A percentile compares a stretch with the other conserved stretches of the same genome.
Evolutionary conservation across 208 protist species (phyloP).

Genomic region (Acanthamoeba triangularis): DNA sequence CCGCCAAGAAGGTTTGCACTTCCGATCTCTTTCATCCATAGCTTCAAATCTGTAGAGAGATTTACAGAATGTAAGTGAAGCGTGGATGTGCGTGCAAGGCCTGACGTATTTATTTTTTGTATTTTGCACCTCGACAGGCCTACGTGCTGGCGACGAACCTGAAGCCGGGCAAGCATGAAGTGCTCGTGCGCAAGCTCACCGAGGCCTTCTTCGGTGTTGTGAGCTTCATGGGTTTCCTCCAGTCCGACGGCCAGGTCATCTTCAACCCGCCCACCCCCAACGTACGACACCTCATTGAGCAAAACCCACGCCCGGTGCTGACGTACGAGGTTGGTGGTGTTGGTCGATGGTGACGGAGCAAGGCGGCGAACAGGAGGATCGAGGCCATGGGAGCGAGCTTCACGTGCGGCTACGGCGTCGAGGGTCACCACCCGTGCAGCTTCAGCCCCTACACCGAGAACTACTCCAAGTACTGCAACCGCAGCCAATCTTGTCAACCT

Average conservation of each 20-base stretch:
- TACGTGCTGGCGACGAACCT: not conserved
- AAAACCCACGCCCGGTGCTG: not conserved
- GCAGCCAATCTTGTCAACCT: not conserved
- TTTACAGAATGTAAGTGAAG: too few relatives aligned
- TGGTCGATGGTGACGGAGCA: too few relatives aligned
- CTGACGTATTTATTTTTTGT: too few relatives aligned
- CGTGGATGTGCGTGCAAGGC: too few relatives aligned
- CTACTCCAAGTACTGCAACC: slow-evolving; percentile 13
- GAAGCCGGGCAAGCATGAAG: slow-evolving; percentile 1
- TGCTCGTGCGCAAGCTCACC: slow-evolving; percentile 34
- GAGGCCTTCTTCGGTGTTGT: slow-evolving; percentile 4
- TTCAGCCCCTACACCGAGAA: slow-evolving; percentile 29
- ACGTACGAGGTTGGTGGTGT: not conserved
- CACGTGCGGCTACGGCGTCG: slow-evolving; percentile 55
- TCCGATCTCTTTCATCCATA: not conserved
- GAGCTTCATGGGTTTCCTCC: slow-evolving; percentile 44
- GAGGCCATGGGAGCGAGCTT: slow-evolving; percentile 27
- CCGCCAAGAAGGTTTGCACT: not conserved
- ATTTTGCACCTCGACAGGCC: not conserved
- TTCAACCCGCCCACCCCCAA: not conserved
- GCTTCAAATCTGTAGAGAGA: not conserved
- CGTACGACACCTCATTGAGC: not conserved
- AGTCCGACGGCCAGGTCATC: slow-evolving; percentile 5
- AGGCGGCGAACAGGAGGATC: slow-evolving; percentile 2
- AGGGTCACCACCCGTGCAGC: slow-evolving; percentile 28